A percentile compares a stretch with the other conserved stretches of the same genome.
phyloP scores from a whole-genome alignment of 2,329 filamentous ascomycete genomes.

The Sporothrix brasiliensis region DNA sequence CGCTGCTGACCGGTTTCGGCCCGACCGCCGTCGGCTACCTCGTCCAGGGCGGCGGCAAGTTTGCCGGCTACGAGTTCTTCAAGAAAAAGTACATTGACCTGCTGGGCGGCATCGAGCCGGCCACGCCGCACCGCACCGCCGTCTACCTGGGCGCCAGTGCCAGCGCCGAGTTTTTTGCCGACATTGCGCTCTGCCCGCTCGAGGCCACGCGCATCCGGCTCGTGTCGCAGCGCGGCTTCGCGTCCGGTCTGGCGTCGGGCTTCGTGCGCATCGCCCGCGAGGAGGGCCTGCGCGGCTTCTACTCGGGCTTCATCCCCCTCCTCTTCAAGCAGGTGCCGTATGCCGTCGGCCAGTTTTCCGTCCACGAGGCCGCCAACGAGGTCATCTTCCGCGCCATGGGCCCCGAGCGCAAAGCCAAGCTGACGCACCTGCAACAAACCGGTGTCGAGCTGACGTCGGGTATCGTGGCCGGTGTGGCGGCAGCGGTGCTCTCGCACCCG shows the following conservation, averaged over 20 bases:
- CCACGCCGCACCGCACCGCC: conserved; percentile 51
- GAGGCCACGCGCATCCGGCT: conserved; percentile 80
- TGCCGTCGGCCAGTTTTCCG: conserved; percentile 92
- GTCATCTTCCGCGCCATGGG: conserved; percentile 71
- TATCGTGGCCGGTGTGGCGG: conserved; percentile 84
- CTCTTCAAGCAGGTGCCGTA: conserved; percentile 90
- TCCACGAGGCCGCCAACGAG: conserved; percentile 87
- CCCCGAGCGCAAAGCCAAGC: conserved; percentile 64
- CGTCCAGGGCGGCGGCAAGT: conserved; percentile 87
- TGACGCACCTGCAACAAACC: conserved; percentile 73
- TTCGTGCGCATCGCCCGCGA: conserved; percentile 74
- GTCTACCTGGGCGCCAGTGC: conserved; percentile 75
- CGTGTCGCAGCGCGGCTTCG: conserved; percentile 79
- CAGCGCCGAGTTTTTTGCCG: conserved; percentile 70
- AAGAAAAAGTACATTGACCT: conserved; percentile 81
- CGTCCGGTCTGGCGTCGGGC: conserved; percentile 69
- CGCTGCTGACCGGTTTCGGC: conserved; percentile 80
- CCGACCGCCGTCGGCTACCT: conserved; percentile 87
- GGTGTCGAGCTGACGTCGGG: conserved; percentile 83
- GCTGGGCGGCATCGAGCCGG: conserved; percentile 57
- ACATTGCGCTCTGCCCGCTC: conserved; percentile 84
- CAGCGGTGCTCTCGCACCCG: conserved; percentile 85
- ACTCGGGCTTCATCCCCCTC: conserved; percentile 86
- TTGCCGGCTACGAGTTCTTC: conserved; percentile 92
- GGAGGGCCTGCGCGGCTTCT: conserved; percentile 82